Base-by-base conservation (phyloP, 768 basidiomycete species). In the Podaxis sp. region DNA sequence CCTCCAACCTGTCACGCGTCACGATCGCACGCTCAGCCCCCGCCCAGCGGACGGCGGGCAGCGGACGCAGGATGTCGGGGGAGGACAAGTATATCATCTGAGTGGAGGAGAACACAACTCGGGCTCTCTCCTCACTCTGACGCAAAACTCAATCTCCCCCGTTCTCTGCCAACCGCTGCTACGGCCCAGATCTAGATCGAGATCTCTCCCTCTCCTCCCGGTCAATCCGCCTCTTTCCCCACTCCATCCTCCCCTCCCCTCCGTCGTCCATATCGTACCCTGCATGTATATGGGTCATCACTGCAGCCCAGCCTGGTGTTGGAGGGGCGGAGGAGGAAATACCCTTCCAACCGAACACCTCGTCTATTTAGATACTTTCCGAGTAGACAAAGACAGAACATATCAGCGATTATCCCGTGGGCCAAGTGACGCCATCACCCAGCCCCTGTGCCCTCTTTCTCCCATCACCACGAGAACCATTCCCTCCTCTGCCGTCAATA, bases 351-450 rank as follows among this genome's bases (percentile, higher is more conserved):
- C 23, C 35, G 36, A 10, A 10, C 25, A 32, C 32, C 56, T 36
- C 47, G 56, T 59, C 35, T 59, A 59, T 59, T 59, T 59, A 59
- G 56, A 57, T 47, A 18, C 56, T 47, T 50, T 57, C 57, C 57
- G 32, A 58, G 50, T 36, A 36, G 23, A 48, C 32, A 57, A 28
- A 59, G 37, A 60, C 51, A 53, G 59, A 60, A 60, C 59, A 53
- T 60, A 60, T 60, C 57, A 59, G 57, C 57, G 57, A 59, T 59
- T 51, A 59, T 59, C 57, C 57, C 57, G 57, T 59, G 57, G 57
- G 57, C 57, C 57, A 48, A 57, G 57, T 59, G 57, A 59, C 57
- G 51, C 59, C 59, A 60, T 60, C 59, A 60, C 40, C 59, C 40
- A 53, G 51, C 59, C 59, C 59, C 59, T 60, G 57, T 59, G 50